Evolutionary conservation across 768 basidiomycete species (phyloP).

Genomic region (Hericium erinaceus): DNA sequence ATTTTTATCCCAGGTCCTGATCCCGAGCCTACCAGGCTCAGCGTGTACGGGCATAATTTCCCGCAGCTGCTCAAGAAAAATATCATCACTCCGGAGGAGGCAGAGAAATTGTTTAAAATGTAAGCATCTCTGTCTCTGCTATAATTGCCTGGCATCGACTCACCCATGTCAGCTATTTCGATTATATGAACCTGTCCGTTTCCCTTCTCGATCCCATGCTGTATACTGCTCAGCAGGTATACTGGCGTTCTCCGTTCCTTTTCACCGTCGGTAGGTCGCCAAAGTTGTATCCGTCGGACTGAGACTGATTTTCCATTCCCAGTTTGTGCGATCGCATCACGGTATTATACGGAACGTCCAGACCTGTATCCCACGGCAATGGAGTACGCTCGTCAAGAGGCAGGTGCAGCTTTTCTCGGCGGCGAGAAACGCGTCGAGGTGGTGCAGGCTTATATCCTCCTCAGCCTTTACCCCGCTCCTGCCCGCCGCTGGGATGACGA

Average conservation of each 20-base stretch:
- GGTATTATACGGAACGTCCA: constrained; percentile 62
- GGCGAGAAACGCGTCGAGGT: constrained; percentile 80
- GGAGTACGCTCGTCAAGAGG: constrained; percentile 67
- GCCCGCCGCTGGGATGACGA: constrained; percentile 83
- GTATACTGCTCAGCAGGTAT: constrained; percentile 77
- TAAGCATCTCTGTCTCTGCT: background rate
- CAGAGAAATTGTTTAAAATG: constrained; percentile 15
- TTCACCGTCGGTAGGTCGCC: constrained; percentile 76
- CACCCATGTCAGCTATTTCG: constrained; percentile 29
- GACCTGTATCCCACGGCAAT: constrained; percentile 62
- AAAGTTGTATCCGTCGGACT: background rate
- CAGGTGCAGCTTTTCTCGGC: constrained; percentile 63
- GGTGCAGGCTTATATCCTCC: constrained; percentile 71
- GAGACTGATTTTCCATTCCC: background rate
- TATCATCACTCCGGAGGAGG: constrained; percentile 13
- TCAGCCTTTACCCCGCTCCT: constrained; percentile 70
- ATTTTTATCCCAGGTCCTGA: constrained; percentile 1
- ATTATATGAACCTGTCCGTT: constrained; percentile 71
- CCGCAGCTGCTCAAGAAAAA: constrained; percentile 11
- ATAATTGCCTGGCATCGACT: background rate
- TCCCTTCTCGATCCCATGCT: constrained; percentile 76
- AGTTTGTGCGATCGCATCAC: constrained; percentile 87
- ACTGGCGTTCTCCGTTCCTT: constrained; percentile 80
- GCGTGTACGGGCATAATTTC: constrained; percentile 6
- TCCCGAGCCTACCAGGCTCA: constrained; percentile 4